Percentiles rank a stretch among this genome's conserved stretches.
Evolutionary conservation across 306 rosid genomes (phyloP).

Genomic region (Cyclanthera cordifolia): DNA sequence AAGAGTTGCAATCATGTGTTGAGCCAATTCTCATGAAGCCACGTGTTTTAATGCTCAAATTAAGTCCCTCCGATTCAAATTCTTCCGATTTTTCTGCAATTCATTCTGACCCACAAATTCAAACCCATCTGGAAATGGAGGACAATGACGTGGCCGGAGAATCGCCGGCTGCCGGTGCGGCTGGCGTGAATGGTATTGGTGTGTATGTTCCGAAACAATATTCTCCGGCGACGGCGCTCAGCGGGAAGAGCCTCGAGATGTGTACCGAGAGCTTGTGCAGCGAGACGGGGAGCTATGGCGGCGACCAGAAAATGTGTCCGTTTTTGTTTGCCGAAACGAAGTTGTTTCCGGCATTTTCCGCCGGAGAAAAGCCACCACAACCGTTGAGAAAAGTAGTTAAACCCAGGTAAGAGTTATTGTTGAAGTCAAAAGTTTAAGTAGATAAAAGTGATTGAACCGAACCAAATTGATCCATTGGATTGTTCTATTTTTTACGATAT

Average conservation of each 20-base stretch:
- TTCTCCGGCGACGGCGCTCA: conserved; percentile 28
- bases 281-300: conserved; percentile 58
- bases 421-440: too few relatives aligned
- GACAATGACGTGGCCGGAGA: neutral
- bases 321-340: too few relatives aligned
- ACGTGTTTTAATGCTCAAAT: conserved; percentile 13
- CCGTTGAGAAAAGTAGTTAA: too few relatives aligned
- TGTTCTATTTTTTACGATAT: too few relatives aligned
- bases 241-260: conserved; percentile 49
- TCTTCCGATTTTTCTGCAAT: neutral
- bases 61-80: neutral
- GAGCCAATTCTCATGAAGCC: neutral
- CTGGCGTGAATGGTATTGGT: neutral
- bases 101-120: neutral
- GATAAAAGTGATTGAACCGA: too few relatives aligned
- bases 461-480: too few relatives aligned
- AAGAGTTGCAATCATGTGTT: conserved; percentile 13
- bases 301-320: too few relatives aligned
- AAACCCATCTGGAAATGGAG: neutral
- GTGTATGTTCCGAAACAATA: conserved; percentile 41
- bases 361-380: too few relatives aligned
- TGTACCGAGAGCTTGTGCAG: conserved; percentile 70
- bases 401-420: too few relatives aligned
- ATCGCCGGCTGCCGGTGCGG: neutral
- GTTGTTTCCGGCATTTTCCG: too few relatives aligned